Evolutionary conservation across 164 flowering plant genomes (phyloP).

Genomic region (Brasenia schreberi): DNA sequence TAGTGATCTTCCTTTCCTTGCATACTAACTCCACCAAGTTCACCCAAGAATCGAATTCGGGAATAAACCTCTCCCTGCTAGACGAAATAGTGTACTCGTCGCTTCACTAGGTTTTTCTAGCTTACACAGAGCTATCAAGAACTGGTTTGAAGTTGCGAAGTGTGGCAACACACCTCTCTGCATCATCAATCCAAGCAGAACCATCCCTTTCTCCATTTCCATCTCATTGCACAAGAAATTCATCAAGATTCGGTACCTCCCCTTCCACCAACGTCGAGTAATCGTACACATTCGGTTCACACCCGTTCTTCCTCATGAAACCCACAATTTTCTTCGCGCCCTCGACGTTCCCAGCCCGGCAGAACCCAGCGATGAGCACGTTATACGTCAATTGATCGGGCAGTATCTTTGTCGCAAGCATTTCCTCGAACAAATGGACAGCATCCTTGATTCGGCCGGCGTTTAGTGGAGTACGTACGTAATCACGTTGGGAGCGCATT

Average conservation of each 20-base stretch:
- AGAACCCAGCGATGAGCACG: constrained; percentile 68
- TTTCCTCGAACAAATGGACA: constrained; percentile 70
- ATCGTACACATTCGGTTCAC: constrained; percentile 53
- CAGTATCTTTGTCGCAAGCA: constrained; percentile 53
- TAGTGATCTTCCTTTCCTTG: constrained; percentile 57
- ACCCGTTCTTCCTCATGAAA: constrained; percentile 74
- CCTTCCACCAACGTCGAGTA: constrained; percentile 68
- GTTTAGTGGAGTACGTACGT: constrained; percentile 54
- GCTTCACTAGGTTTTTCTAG: constrained; percentile 52
- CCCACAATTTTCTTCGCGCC: constrained; percentile 55
- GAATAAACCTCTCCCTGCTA: constrained; percentile 49
- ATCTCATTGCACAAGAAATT: constrained; percentile 45
- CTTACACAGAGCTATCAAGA: constrained; percentile 46
- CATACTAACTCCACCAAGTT: constrained; percentile 39
- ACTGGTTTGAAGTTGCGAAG: constrained; percentile 63
- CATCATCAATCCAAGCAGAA: constrained; percentile 52
- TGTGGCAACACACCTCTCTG: constrained; percentile 67
- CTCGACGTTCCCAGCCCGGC: constrained; percentile 57
- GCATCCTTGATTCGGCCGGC: constrained; percentile 60
- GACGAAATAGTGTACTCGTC: constrained; percentile 25
- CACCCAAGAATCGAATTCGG: constrained; percentile 52
- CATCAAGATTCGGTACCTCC: constrained; percentile 69
- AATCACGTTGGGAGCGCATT: constrained; percentile 59
- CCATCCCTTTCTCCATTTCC: constrained; percentile 35
- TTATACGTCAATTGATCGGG: constrained; percentile 80